Evolutionary conservation across 352 stramenopile species (phyloP).

Genomic region (Phytophthora pini): DNA sequence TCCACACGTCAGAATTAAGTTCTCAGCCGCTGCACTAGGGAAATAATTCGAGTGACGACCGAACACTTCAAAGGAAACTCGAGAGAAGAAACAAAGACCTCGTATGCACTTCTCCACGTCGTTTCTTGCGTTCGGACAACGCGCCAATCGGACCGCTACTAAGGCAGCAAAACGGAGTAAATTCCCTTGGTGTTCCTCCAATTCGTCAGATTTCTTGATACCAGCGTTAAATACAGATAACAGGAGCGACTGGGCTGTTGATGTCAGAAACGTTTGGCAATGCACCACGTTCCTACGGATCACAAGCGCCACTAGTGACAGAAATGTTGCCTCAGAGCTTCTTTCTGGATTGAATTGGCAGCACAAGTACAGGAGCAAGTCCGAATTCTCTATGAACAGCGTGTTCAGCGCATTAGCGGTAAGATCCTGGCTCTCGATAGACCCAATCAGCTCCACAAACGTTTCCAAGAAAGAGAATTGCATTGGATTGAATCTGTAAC

Average conservation of each 20-base stretch:
- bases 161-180: slow-evolving; percentile 16
- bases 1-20: slow-evolving; percentile 21
- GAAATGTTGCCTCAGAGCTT: slow-evolving; percentile 17
- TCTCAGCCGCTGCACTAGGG: slow-evolving; percentile 5
- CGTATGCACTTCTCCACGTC: background rate
- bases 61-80: slow-evolving; percentile 27
- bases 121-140: slow-evolving; percentile 1
- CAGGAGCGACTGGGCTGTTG: slow-evolving; percentile 6
- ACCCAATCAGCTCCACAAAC: slow-evolving; percentile 19
- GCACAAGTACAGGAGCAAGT: slow-evolving; percentile 26
- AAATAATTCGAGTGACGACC: slow-evolving; percentile 4
- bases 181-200: background rate
- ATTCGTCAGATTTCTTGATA: slow-evolving; percentile 9
- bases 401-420: slow-evolving; percentile 21
- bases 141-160: slow-evolving; percentile 13
- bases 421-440: slow-evolving; percentile 11
- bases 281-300: slow-evolving; percentile 15
- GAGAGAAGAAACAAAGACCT: slow-evolving; percentile 17
- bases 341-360: slow-evolving; percentile 15
- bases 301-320: slow-evolving; percentile 19
- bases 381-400: slow-evolving; percentile 26
- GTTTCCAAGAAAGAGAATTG: slow-evolving; percentile 19
- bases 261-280: slow-evolving; percentile 20
- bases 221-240: slow-evolving; percentile 27
- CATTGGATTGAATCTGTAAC: background rate